Conservation (phyloP, 768 basidiomycete species). For the Pleurotus sapidus region DNA sequence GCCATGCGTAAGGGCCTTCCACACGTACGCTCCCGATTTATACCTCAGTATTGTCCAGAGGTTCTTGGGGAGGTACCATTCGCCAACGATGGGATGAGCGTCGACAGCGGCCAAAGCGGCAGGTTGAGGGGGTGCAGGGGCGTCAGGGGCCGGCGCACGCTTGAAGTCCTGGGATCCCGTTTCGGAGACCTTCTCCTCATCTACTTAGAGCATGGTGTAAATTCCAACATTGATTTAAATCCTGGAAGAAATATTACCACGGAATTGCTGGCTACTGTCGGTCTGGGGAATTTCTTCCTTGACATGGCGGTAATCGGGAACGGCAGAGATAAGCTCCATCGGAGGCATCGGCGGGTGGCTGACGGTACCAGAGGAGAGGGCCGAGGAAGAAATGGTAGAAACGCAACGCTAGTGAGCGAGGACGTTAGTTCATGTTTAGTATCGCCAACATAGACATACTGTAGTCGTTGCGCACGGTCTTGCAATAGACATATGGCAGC, state of each 20-base stretch:
- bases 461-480: conserved; percentile 24
- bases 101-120: conserved; percentile 12
- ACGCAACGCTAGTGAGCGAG: conserved; percentile 15
- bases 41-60: conserved; percentile 24
- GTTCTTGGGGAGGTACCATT: conserved; percentile 24
- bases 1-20: conserved; percentile 19
- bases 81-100: conserved; percentile 21
- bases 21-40: conserved; percentile 19
- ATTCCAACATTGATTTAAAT: no score
- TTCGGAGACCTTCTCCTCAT: conserved; percentile 16
- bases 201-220: neutral
- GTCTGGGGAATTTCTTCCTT: conserved; percentile 11
- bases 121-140: neutral
- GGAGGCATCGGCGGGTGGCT: conserved; percentile 18
- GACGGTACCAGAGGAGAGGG: conserved; percentile 22
- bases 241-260: no score
- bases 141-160: neutral
- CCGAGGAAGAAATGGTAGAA: conserved; percentile 28
- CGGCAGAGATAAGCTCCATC: conserved; percentile 11
- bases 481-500: conserved; percentile 25
- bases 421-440: no score
- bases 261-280: neutral
- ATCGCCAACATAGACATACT: conserved; percentile 7
- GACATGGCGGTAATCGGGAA: conserved; percentile 25
- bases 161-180: neutral